phyloP scores from a whole-genome alignment of 2,329 filamentous ascomycete genomes.

The Orbilia blumenaviensis region DNA sequence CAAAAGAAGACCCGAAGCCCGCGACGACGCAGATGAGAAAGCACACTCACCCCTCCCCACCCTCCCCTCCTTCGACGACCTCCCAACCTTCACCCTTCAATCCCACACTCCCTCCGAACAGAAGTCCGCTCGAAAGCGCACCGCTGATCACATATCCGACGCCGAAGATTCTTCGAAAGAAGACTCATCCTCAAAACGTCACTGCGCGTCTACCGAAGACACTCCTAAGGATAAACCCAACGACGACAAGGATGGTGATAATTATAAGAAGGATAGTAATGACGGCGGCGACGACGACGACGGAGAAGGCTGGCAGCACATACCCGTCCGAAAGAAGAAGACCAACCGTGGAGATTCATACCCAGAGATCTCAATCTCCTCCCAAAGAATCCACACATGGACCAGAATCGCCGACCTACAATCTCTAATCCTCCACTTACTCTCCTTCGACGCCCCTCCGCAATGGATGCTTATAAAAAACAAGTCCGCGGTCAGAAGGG shows the following conservation, averaged over 20 bases:
- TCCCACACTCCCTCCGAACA: not conserved
- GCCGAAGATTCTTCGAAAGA: conserved; percentile 8
- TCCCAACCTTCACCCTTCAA: conserved; percentile 33
- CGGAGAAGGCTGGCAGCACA: conserved; percentile 33
- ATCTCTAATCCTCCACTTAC: conserved; percentile 72
- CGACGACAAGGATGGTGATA: not conserved
- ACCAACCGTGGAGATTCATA: conserved; percentile 56
- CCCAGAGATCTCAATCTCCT: conserved; percentile 56
- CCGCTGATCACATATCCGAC: conserved; percentile 13
- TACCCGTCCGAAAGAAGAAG: conserved; percentile 55
- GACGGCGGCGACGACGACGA: not conserved
- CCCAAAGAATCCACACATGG: conserved; percentile 68
- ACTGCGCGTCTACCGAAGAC: not conserved
- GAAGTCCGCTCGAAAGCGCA: conserved; percentile 13
- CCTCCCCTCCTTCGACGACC: conserved; percentile 42
- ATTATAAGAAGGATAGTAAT: not conserved
- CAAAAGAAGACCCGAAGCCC: conserved; percentile 18
- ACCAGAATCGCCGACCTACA: conserved; percentile 72
- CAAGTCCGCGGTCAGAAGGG: conserved; percentile 74
- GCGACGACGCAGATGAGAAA: not conserved
- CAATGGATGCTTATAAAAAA: conserved; percentile 73
- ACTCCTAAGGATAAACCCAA: not conserved
- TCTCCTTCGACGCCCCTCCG: conserved; percentile 72
- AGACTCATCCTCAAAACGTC: conserved; percentile 21
- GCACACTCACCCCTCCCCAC: conserved; percentile 28